Evolutionary conservation across 306 rosid species (phyloP), one percentile per base, ranked within the genome.

Genomic region (Inga laurina): DNA sequence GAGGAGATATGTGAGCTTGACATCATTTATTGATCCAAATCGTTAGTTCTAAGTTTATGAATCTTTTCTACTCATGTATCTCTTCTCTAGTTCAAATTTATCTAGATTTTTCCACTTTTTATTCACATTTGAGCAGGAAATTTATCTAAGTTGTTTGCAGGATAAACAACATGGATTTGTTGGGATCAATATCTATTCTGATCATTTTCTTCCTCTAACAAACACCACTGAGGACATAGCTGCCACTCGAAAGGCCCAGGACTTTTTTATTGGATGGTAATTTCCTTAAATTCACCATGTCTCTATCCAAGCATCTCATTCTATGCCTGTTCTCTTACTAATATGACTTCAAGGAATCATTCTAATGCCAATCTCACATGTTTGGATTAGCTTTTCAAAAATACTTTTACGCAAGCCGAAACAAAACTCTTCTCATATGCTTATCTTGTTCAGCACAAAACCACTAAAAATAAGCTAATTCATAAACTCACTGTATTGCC

Each of bases 251-350:
- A 88, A 94, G 79, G 91, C 80, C 41, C 56, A 83, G 2, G 93
- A 91, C 14, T 92, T 84, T 76, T 21, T 8, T 30, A 10, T 70
- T 16, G 91, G 93, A 44, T 89, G 97, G 97, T 89, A 85, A 54
- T 87, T 80, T 56, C 10, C 45, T 4, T 19, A 30, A 22, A 10
- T 22, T 64, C 69, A 11, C 69, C 69, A 64, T 59, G 61, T 18
- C n/a, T 18, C n/a, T 57, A 5, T 59, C 66, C 34, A 10, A 27
- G 12, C 37, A 27, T 62, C 37, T 24, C 37, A 62, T 62, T 22
- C 35, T 3, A 21, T 59, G 35, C 19, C 61, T 52, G 61, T 59
- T 6, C 8, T 14, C 21, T 65, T 13, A 5, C 19, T 32, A 12
- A 3, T 27, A 64, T 30, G 14, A 32, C 71, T 44, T 34, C 12